phyloP scores from a whole-genome alignment of 495 filamentous ascomycete species.

The Penicillium argentinense region DNA sequence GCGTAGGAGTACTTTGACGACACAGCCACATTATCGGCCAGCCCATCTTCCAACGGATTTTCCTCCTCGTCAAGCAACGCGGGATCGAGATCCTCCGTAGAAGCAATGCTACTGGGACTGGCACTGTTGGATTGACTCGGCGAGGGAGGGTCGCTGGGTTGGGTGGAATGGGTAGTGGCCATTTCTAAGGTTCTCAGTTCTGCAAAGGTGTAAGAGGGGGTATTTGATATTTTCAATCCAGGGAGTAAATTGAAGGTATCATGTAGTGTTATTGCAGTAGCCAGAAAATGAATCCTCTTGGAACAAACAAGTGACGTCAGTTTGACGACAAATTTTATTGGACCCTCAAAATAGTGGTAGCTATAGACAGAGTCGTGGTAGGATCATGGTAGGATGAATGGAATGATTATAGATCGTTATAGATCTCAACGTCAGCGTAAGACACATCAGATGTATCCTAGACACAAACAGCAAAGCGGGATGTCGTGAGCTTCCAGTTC shows the following conservation, averaged over 20 bases:
- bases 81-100: neutral
- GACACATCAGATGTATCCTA: too few relatives aligned
- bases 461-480: too few relatives aligned
- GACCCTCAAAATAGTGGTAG: too few relatives aligned
- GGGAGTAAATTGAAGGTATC: too few relatives aligned
- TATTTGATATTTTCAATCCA: too few relatives aligned
- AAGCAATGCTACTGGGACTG: neutral
- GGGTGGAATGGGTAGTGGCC: neutral
- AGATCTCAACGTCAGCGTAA: too few relatives aligned
- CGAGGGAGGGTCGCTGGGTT: neutral
- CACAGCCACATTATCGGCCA: conserved; percentile 3
- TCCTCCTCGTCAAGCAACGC: conserved; percentile 13
- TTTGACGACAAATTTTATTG: neutral
- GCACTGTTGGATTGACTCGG: neutral
- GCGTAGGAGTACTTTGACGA: conserved; percentile 2
- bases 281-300: too few relatives aligned
- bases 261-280: too few relatives aligned
- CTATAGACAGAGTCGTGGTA: too few relatives aligned
- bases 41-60: conserved; percentile 7
- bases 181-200: neutral
- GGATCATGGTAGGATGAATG: too few relatives aligned
- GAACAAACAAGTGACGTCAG: neutral
- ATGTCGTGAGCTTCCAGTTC: too few relatives aligned
- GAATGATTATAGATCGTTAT: too few relatives aligned
- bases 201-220: neutral